Evolutionary conservation across 2,329 filamentous ascomycete species (phyloP).

Genomic region (Fusarium sp.): DNA sequence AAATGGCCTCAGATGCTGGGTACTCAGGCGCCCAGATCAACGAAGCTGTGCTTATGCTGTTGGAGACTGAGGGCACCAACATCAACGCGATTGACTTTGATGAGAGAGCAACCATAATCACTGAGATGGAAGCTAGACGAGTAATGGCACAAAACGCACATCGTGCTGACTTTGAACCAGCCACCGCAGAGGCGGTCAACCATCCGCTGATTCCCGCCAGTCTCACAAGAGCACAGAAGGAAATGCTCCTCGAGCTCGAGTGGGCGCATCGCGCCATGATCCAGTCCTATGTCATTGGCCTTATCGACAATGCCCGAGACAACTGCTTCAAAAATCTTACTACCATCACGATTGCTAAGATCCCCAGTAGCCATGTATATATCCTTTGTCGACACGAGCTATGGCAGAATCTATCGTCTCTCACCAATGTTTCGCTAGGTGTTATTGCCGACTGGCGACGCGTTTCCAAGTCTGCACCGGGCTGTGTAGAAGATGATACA

Average conservation of each 20-base stretch:
- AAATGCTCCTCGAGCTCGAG: constrained; percentile 73
- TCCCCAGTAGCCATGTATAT: constrained; percentile 69
- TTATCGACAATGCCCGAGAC: constrained; percentile 65
- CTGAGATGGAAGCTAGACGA: constrained; percentile 25
- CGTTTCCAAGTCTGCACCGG: constrained; percentile 61
- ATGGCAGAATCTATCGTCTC: constrained; percentile 65
- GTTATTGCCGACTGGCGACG: constrained; percentile 74
- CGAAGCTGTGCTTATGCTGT: constrained; percentile 48
- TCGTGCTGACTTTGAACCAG: constrained; percentile 30
- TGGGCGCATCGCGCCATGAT: constrained; percentile 76
- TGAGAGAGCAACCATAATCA: constrained; percentile 37
- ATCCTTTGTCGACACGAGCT: constrained; percentile 66
- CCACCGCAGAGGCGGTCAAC: constrained; percentile 39
- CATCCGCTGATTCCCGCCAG: constrained; percentile 59
- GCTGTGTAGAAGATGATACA: constrained; percentile 57
- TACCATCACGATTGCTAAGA: constrained; percentile 69
- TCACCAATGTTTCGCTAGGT: constrained; percentile 65
- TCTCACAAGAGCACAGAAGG: constrained; percentile 70
- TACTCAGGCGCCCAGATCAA: constrained; percentile 44
- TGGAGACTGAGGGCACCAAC: constrained; percentile 47
- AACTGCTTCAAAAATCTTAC: constrained; percentile 62
- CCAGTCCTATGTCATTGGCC: constrained; percentile 71
- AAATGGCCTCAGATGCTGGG: constrained; percentile 51
- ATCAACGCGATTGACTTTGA: constrained; percentile 47
- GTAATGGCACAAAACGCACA: not conserved